Conservation (phyloP, 1,139 yeast species). For the Yamadazyma mexicana region DNA sequence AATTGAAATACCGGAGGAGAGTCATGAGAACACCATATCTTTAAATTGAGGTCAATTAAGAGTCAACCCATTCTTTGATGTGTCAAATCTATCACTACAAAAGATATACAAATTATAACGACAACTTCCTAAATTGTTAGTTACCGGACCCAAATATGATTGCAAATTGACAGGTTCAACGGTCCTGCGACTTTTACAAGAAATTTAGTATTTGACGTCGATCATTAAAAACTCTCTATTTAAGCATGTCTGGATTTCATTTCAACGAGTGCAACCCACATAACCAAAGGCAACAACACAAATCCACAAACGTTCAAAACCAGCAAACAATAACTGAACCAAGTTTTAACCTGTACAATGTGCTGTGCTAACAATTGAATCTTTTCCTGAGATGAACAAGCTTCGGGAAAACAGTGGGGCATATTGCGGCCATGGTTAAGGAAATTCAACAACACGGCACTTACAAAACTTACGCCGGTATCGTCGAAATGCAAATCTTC, state of each 20-base stretch:
- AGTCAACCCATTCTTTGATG: too few species aligned
- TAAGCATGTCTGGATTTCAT: neutral
- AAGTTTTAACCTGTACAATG: slow-evolving; percentile 7
- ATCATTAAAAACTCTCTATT: neutral
- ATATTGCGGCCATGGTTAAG: slow-evolving; percentile 15
- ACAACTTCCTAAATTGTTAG: too few species aligned
- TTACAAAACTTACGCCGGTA: slow-evolving; percentile 17
- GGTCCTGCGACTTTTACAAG: too few species aligned
- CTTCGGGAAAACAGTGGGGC: slow-evolving; percentile 4
- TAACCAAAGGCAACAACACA: slow-evolving; percentile 25
- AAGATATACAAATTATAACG: too few species aligned
- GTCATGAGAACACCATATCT: too few species aligned
- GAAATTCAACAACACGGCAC: slow-evolving; percentile 19
- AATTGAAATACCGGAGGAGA: too few species aligned
- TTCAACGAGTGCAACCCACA: slow-evolving; percentile 17
- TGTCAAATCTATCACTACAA: too few species aligned
- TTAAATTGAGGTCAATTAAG: too few species aligned
- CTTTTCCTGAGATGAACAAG: slow-evolving; percentile 6
- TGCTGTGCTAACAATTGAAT: slow-evolving; percentile 6
- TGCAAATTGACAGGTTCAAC: too few species aligned
- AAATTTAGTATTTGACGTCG: too few species aligned
- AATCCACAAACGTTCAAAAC: slow-evolving; percentile 25
- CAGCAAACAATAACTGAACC: slow-evolving; percentile 21
- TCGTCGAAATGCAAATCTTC: slow-evolving; percentile 9
- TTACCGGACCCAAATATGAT: too few species aligned